A percentile compares a stretch with the other conserved stretches of the same genome.
Conservation (phyloP, 257 asterid species). For the Cordia subcordata region DNA sequence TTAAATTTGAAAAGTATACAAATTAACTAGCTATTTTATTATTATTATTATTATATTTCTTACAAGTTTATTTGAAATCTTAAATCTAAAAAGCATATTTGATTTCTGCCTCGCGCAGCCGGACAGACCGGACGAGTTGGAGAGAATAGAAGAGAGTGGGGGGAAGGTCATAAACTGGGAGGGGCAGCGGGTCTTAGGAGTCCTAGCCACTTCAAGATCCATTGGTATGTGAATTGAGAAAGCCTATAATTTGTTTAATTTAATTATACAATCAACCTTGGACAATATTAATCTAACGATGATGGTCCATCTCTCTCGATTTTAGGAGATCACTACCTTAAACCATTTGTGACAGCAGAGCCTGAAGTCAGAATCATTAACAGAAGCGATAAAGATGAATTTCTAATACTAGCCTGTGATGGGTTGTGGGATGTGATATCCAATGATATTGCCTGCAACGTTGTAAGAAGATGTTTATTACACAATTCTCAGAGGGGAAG, state of each 20-base stretch:
- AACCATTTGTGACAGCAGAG: conserved; percentile 53
- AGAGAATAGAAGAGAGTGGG: conserved; percentile 62
- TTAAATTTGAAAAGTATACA: too few species aligned
- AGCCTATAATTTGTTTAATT: too few species aligned
- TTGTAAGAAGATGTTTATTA: conserved; percentile 39
- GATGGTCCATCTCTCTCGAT: too few species aligned
- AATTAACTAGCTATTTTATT: not conserved
- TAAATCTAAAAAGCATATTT: not conserved
- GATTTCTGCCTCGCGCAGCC: conserved; percentile 38
- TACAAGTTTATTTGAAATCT: not conserved
- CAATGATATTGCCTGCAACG: conserved; percentile 50
- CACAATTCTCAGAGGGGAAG: conserved; percentile 21
- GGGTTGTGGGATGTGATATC: conserved; percentile 72
- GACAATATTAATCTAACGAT: too few species aligned
- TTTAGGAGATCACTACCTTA: conserved; percentile 57
- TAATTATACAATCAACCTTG: too few species aligned
- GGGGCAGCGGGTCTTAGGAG: conserved; percentile 62
- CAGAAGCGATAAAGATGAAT: conserved; percentile 39
- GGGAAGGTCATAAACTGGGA: conserved; percentile 75
- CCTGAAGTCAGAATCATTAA: conserved; percentile 44
- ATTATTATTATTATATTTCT: not conserved
- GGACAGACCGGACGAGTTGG: conserved; percentile 59
- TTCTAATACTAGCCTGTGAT: conserved; percentile 56
- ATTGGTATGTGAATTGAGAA: conserved; percentile 35
- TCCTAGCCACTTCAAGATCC: conserved; percentile 73